phyloP scores from a whole-genome alignment of 257 asterid species.

The Fraxinus anomala region DNA sequence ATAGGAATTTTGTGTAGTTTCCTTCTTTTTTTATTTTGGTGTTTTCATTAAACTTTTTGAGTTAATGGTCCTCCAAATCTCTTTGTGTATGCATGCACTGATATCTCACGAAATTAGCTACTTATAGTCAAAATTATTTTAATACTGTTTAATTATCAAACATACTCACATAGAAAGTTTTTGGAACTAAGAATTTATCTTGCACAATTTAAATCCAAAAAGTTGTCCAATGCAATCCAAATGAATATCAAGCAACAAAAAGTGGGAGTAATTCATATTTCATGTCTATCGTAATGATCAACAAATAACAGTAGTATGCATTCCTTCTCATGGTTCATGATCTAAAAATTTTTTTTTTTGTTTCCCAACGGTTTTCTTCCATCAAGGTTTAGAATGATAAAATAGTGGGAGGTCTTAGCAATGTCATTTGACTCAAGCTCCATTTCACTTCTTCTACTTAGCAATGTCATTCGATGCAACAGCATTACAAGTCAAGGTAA shows the following conservation, averaged over 20 bases:
- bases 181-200: background rate
- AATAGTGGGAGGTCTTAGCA: too few species aligned
- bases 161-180: background rate
- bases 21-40: background rate
- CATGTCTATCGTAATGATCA: background rate
- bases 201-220: background rate
- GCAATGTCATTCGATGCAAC: background rate
- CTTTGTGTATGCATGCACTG: background rate
- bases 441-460: conserved; percentile 12
- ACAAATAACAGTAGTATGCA: background rate
- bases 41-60: background rate
- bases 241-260: background rate
- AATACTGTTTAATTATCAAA: background rate
- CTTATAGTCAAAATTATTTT: background rate
- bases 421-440: background rate
- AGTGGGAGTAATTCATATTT: background rate
- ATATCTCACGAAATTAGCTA: background rate
- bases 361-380: background rate
- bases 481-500: background rate
- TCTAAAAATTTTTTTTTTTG: background rate
- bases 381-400: background rate
- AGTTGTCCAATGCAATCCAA: background rate
- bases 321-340: background rate
- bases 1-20: background rate
- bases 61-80: background rate